phyloP scores from a whole-genome alignment of 352 stramenopile genomes.

The Globisporangium okanoganense region DNA sequence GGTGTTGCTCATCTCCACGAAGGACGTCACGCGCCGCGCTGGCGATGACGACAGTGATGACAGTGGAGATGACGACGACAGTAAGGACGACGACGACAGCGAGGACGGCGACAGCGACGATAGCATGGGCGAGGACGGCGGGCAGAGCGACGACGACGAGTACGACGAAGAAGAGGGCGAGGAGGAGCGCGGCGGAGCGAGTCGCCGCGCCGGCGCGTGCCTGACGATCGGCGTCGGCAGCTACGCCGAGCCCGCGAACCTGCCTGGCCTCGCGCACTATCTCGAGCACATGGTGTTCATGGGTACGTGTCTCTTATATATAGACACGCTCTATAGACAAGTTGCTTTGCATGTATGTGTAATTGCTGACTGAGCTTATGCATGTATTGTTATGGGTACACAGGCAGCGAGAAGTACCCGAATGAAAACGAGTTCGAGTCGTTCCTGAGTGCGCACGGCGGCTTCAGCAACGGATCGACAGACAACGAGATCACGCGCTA shows the following conservation, averaged over 20 bases:
- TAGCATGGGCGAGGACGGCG: constrained; percentile 17
- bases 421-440: constrained; percentile 92
- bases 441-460: constrained; percentile 86
- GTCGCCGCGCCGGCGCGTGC: constrained; percentile 50
- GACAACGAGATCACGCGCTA: constrained; percentile 93
- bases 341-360: neutral
- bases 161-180: constrained; percentile 38
- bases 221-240: constrained; percentile 68
- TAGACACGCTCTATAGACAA: neutral
- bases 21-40: constrained; percentile 34
- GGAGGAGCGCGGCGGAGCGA: constrained; percentile 21
- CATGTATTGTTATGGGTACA: neutral
- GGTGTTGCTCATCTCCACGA: constrained; percentile 69
- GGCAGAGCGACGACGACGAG: constrained; percentile 19
- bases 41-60: constrained; percentile 14
- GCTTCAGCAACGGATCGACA: constrained; percentile 91
- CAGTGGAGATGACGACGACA: constrained; percentile 23
- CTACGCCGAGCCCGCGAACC: constrained; percentile 62
- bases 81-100: constrained; percentile 17
- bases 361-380: neutral
- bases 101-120: constrained; percentile 21
- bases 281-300: constrained; percentile 98
- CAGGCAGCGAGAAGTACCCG: constrained; percentile 87
- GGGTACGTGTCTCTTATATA: constrained; percentile 34
- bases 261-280: constrained; percentile 87